A percentile compares a stretch with the other conserved stretches of the same genome.
phyloP scores from a whole-genome alignment of 2,329 filamentous ascomycete genomes.

The Passalora sequoiae region DNA sequence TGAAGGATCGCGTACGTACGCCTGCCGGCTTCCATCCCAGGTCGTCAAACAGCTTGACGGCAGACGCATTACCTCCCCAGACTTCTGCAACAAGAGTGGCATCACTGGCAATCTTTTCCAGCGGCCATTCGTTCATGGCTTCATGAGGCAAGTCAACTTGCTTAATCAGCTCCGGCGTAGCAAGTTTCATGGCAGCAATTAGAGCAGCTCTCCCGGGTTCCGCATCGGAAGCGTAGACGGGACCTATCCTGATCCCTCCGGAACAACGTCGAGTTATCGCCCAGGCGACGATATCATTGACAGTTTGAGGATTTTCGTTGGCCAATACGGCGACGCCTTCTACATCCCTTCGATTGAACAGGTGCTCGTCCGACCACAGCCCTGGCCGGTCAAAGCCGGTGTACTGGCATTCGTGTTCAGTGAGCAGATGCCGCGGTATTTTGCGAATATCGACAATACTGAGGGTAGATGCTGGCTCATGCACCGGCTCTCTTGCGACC shows the following conservation, averaged over 20 bases:
- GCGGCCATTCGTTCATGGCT: conserved; percentile 8
- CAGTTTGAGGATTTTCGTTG: conserved; percentile 4
- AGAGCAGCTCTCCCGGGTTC: conserved; percentile 28
- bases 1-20: no score
- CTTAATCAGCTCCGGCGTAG: conserved; percentile 15
- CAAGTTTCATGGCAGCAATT: conserved; percentile 24
- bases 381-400: conserved; percentile 32
- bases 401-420: conserved; percentile 27
- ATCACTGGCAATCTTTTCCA: conserved; percentile 15
- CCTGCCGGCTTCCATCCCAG: conserved; percentile 31
- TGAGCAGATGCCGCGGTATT: conserved; percentile 24
- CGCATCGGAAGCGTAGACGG: conserved; percentile 33
- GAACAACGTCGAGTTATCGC: conserved; percentile 32
- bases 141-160: conserved; percentile 11
- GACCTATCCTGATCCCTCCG: conserved; percentile 34
- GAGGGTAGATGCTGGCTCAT: background rate
- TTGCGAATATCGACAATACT: conserved; percentile 24
- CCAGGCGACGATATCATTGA: conserved; percentile 27
- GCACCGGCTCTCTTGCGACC: conserved; percentile 3
- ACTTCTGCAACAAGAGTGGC: conserved; percentile 32
- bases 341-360: conserved; percentile 29
- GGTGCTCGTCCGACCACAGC: conserved; percentile 31
- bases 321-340: conserved; percentile 28
- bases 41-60: conserved; percentile 31
- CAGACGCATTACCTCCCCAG: conserved; percentile 31